Conservation (phyloP, 805 yeast genomes). For the Blastobotrys peoriensis region DNA sequence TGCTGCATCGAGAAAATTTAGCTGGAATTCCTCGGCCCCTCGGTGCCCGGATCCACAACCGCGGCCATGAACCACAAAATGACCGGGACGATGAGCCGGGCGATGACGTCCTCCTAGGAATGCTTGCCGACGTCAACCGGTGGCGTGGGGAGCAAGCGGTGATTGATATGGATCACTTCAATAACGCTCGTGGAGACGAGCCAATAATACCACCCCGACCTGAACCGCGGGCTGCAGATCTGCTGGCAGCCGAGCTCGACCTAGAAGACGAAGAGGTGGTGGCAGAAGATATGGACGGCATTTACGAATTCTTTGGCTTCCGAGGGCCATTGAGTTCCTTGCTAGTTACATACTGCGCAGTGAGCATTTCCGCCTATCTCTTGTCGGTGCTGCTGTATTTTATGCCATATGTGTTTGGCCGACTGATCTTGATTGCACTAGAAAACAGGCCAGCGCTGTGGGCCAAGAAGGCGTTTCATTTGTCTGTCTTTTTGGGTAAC, state of each 20-base stretch:
- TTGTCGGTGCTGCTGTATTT: conserved; percentile 17
- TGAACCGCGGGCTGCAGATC: too few species aligned
- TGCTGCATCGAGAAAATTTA: too few species aligned
- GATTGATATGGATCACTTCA: too few species aligned
- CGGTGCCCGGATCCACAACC: too few species aligned
- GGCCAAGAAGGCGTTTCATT: neutral
- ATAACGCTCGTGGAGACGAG: too few species aligned
- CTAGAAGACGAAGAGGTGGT: conserved; percentile 13
- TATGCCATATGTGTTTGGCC: conserved; percentile 24
- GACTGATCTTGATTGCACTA: conserved; percentile 9
- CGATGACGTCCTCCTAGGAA: neutral
- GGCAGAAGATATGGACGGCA: conserved; percentile 16
- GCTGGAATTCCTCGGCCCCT: too few species aligned
- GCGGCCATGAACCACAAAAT: too few species aligned
- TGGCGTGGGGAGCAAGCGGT: conserved; percentile 7
- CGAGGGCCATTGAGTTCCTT: conserved; percentile 21
- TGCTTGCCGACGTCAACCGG: conserved; percentile 6
- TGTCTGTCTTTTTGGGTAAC: neutral
- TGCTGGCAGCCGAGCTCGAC: conserved; percentile 8
- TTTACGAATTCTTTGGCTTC: conserved; percentile 25
- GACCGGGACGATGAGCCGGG: too few species aligned
- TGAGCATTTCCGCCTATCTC: conserved; percentile 15
- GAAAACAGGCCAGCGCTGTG: neutral
- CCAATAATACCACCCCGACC: too few species aligned
- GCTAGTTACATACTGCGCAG: conserved; percentile 19